Evolutionary conservation across 1,284 basidiomycete genomes (phyloP).

Genomic region (Entoloma clypeatum): DNA sequence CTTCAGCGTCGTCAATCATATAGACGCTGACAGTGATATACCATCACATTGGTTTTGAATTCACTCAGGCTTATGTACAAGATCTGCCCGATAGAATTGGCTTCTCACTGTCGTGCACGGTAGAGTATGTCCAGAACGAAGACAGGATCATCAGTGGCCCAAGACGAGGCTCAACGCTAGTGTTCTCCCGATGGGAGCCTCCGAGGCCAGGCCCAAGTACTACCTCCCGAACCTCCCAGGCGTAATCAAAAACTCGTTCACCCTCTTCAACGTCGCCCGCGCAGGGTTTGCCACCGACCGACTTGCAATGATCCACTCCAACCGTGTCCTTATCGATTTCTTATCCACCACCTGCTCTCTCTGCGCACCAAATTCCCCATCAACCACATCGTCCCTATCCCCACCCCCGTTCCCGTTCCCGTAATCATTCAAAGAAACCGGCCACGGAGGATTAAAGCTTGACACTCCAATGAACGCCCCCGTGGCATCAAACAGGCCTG

Average conservation of each 20-base stretch:
- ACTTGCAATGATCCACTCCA: slow-evolving; percentile 80
- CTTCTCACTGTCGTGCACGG: too few species aligned
- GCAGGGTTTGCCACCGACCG: slow-evolving; percentile 73
- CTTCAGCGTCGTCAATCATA: too few species aligned
- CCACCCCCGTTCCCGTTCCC: slow-evolving; percentile 1
- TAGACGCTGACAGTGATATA: too few species aligned
- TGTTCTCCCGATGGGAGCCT: too few species aligned
- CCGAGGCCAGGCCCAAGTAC: too few species aligned
- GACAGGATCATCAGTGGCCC: too few species aligned
- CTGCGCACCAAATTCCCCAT: not conserved
- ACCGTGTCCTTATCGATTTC: slow-evolving; percentile 54
- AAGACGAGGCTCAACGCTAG: too few species aligned
- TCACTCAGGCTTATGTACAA: too few species aligned
- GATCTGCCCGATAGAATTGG: too few species aligned
- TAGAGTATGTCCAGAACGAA: too few species aligned
- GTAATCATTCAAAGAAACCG: slow-evolving; percentile 12
- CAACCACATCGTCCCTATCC: not conserved
- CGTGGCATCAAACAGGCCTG: slow-evolving; percentile 53
- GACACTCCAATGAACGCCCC: slow-evolving; percentile 32
- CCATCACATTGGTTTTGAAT: too few species aligned
- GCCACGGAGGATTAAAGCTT: not conserved
- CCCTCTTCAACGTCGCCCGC: slow-evolving; percentile 68
- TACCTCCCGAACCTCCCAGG: too few species aligned
- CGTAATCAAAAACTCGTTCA: slow-evolving; percentile 71
- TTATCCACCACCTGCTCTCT: slow-evolving; percentile 38